A percentile compares a stretch with the other conserved stretches of the same genome.
Conservation (phyloP, 1,284 basidiomycete genomes). For the Rhodotorula sp. region DNA sequence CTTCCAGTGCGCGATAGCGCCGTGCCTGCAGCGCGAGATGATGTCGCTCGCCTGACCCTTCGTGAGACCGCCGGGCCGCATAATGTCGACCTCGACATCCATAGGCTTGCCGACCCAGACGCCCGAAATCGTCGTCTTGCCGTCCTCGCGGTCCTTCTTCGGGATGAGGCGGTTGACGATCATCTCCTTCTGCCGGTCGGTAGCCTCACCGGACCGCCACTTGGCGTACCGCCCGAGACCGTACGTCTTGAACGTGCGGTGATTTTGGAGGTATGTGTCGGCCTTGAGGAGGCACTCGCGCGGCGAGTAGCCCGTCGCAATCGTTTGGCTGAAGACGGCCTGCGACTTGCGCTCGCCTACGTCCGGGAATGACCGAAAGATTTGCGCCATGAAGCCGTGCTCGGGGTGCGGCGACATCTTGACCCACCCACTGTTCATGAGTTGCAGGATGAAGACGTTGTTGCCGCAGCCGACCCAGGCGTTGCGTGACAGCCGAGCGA, state of each 20-base stretch:
- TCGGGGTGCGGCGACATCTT: conserved; percentile 53
- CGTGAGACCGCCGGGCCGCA: conserved; percentile 53
- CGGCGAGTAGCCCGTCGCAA: background rate
- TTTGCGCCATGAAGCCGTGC: background rate
- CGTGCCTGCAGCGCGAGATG: conserved; percentile 72
- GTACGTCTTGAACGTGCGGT: too few species aligned
- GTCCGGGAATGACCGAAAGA: conserved; percentile 1
- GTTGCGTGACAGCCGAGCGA: conserved; percentile 41
- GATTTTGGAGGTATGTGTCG: too few species aligned
- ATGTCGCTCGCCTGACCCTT: conserved; percentile 76
- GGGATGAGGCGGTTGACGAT: conserved; percentile 55
- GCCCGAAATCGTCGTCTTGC: conserved; percentile 44
- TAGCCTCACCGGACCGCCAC: conserved; percentile 70
- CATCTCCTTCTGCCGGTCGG: conserved; percentile 62
- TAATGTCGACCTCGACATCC: conserved; percentile 14
- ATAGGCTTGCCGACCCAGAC: conserved; percentile 25
- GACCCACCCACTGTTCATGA: conserved; percentile 70
- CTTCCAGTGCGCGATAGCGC: conserved; percentile 57
- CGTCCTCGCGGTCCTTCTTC: conserved; percentile 50
- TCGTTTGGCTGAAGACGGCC: too few species aligned
- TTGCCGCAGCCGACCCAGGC: conserved; percentile 82
- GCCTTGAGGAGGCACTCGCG: background rate
- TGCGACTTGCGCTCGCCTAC: background rate
- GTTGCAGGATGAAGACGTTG: conserved; percentile 72
- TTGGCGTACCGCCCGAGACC: too few species aligned